Conservation (phyloP, 1,139 yeast species). For the Protomyces gravidus region DNA sequence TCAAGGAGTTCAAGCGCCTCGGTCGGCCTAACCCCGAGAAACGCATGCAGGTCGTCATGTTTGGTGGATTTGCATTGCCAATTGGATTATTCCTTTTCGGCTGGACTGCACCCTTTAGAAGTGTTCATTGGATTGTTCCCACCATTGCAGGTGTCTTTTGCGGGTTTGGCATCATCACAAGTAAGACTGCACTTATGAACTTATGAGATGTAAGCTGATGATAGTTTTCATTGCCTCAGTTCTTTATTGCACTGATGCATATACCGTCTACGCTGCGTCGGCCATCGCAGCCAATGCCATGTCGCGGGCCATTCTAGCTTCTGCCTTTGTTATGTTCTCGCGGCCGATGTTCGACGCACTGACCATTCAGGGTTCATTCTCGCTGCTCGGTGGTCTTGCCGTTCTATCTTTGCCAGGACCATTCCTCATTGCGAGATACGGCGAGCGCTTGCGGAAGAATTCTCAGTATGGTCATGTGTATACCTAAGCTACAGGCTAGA, state of each 20-base stretch:
- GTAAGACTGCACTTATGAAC: too few relatives aligned
- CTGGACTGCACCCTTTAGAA: constrained; percentile 29
- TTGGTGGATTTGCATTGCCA: constrained; percentile 12
- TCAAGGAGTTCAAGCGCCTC: constrained; percentile 50
- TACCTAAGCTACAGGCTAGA: neutral
- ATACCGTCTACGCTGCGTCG: constrained; percentile 55
- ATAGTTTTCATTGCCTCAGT: constrained; percentile 44
- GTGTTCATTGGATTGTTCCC: constrained; percentile 33
- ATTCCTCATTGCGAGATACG: constrained; percentile 13
- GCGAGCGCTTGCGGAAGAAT: constrained; percentile 14
- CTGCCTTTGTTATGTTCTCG: constrained; percentile 49
- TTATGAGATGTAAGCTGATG: too few relatives aligned
- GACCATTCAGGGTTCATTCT: constrained; percentile 7
- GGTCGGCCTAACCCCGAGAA: constrained; percentile 16
- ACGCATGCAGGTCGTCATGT: constrained; percentile 8
- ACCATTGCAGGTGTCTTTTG: constrained; percentile 32
- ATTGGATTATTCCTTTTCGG: constrained; percentile 34
- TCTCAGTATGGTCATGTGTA: constrained; percentile 8
- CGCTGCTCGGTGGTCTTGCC: constrained; percentile 7
- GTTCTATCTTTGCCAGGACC: constrained; percentile 10
- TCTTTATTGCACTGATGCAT: constrained; percentile 53
- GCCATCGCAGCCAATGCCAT: constrained; percentile 67
- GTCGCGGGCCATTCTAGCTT: constrained; percentile 56
- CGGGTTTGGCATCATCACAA: constrained; percentile 32
- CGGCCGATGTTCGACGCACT: constrained; percentile 11